Evolutionary conservation across 176 grass and related monocot genomes (phyloP).

Genomic region (Metroxylon sagu): DNA sequence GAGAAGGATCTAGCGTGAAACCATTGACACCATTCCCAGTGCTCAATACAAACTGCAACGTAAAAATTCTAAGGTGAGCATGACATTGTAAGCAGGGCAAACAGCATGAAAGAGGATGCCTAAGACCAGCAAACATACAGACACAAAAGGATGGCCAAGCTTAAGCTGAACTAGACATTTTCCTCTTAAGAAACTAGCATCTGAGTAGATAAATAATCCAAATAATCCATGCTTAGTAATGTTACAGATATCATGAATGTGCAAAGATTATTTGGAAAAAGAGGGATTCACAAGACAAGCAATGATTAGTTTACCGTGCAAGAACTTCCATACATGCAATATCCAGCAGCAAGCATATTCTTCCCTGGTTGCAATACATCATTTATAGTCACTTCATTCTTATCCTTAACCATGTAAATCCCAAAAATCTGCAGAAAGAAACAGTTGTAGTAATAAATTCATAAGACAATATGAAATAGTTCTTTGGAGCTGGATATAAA

Average conservation of each 20-base stretch:
- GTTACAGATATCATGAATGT: too few species aligned
- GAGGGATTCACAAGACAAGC: background rate
- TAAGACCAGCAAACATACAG: too few species aligned
- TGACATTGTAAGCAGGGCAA: too few species aligned
- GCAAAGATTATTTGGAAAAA: background rate
- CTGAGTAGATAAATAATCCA: too few species aligned
- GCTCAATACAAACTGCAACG: constrained; percentile 70
- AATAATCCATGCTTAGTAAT: too few species aligned
- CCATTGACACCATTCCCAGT: constrained; percentile 80
- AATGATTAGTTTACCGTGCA: constrained; percentile 59
- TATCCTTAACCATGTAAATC: constrained; percentile 75
- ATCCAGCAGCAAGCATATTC: constrained; percentile 87
- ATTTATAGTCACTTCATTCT: constrained; percentile 44
- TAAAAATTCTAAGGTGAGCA: too few species aligned
- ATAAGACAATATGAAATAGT: background rate
- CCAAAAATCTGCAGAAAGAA: constrained; percentile 29
- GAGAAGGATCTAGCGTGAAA: constrained; percentile 96
- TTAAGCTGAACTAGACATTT: too few species aligned
- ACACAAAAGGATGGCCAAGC: too few species aligned
- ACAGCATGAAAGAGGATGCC: too few species aligned
- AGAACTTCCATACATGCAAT: constrained; percentile 99
- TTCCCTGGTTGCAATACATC: constrained; percentile 85
- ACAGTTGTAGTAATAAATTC: background rate
- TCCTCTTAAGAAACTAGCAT: too few species aligned
- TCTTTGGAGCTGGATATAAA: too few species aligned